These are phyloP conservation scores for Ophiostoma ulmi DNA, from an alignment of 2,329 filamentous ascomycete genomes.

Conservation along the genomic window DNA sequence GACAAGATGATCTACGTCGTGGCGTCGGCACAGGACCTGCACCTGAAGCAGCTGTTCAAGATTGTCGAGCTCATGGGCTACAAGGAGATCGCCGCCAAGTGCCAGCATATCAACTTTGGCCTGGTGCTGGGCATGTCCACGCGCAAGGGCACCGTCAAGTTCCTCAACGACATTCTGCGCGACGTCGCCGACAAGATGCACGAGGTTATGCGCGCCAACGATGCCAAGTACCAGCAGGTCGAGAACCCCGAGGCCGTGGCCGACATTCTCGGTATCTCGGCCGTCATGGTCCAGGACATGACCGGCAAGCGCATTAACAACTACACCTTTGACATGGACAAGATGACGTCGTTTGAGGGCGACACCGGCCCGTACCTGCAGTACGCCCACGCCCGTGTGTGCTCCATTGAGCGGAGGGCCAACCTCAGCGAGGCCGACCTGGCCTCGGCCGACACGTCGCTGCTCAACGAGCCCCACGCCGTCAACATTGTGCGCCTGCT, in stretches of 20 bases:
- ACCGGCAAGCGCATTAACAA: conserved; percentile 73
- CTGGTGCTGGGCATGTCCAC: conserved; percentile 67
- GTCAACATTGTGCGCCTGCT: conserved; percentile 68
- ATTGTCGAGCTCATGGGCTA: conserved; percentile 68
- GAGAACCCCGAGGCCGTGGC: conserved; percentile 75
- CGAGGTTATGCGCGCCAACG: conserved; percentile 89
- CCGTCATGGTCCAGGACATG: conserved; percentile 98
- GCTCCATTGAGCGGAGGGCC: conserved; percentile 56
- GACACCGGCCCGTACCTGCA: conserved; percentile 83
- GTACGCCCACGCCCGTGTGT: conserved; percentile 71
- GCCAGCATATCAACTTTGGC: conserved; percentile 72
- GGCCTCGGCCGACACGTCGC: conserved; percentile 56
- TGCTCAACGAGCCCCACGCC: conserved; percentile 68
- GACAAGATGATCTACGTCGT: conserved; percentile 80
- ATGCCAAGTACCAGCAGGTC: conserved; percentile 84
- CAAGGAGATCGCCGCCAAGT: conserved; percentile 61
- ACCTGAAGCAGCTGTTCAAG: conserved; percentile 71
- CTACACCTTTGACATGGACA: conserved; percentile 71
- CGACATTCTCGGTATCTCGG: conserved; percentile 85
- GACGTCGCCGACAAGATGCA: conserved; percentile 95
- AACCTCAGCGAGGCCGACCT: conserved; percentile 54
- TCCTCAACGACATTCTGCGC: conserved; percentile 64
- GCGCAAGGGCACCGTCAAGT: conserved; percentile 68
- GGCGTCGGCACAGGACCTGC: conserved; percentile 65
- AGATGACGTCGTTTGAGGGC: conserved; percentile 78